Conservation (phyloP, 2,329 filamentous ascomycete species). For the Nothophaeocryptopus gaeumannii region DNA sequence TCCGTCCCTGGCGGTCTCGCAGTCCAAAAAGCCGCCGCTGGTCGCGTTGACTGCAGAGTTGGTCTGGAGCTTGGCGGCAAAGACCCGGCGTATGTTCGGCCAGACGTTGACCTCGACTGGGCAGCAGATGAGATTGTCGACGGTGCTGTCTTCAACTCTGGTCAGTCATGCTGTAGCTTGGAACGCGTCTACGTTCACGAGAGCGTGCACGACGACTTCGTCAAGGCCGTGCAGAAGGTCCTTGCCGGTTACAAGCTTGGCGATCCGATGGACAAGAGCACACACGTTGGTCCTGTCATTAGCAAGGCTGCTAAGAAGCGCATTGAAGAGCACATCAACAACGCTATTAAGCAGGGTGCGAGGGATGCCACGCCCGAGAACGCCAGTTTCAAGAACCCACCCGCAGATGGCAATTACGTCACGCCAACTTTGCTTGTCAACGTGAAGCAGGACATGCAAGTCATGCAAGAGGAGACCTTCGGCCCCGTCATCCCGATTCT, state of each 20-base stretch:
- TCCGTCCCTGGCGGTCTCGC: conserved; percentile 84
- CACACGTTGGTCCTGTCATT: conserved; percentile 84
- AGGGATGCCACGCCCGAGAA: conserved; percentile 82
- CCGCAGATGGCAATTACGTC: conserved; percentile 81
- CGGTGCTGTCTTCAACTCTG: conserved; percentile 94
- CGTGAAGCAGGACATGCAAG: conserved; percentile 76
- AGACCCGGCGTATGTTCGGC: conserved; percentile 84
- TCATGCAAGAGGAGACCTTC: conserved; percentile 95
- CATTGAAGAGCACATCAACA: conserved; percentile 75
- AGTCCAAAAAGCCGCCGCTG: conserved; percentile 79
- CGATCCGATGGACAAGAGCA: conserved; percentile 76
- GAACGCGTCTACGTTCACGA: conserved; percentile 90
- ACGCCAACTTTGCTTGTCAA: conserved; percentile 77
- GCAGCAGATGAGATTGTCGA: conserved; percentile 93
- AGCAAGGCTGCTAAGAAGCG: conserved; percentile 73
- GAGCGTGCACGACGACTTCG: conserved; percentile 77
- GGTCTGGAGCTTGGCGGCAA: conserved; percentile 92
- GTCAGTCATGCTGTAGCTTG: conserved; percentile 94
- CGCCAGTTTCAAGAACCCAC: conserved; percentile 68
- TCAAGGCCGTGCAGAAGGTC: conserved; percentile 75
- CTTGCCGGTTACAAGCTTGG: conserved; percentile 77
- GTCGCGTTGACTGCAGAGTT: conserved; percentile 74
- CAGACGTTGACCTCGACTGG: conserved; percentile 85
- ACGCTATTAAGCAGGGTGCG: conserved; percentile 80
- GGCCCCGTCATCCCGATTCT: conserved; percentile 88